phyloP scores from a whole-genome alignment of 306 rosid genomes.

The Oxytropis ochrocephala region DNA sequence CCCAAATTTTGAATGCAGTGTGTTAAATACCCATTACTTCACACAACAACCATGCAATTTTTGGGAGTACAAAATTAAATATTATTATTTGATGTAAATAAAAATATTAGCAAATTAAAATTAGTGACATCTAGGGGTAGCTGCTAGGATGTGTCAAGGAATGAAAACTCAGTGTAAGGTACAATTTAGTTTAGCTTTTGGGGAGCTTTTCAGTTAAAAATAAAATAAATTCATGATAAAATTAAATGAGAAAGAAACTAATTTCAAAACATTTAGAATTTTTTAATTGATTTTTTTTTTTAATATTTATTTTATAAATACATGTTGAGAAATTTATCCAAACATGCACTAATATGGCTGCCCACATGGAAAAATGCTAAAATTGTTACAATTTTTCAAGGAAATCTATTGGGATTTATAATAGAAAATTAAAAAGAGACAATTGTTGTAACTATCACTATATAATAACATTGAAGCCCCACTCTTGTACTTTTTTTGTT shows the following conservation, averaged over 20 bases:
- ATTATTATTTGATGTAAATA: background rate
- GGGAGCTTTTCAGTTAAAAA: background rate
- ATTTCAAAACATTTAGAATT: background rate
- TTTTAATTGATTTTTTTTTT: too few relatives aligned
- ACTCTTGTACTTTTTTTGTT: background rate
- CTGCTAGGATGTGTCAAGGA: background rate
- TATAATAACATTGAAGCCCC: background rate
- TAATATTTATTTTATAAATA: too few relatives aligned
- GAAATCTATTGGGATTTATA: background rate
- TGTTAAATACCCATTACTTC: constrained; percentile 54
- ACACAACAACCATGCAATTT: constrained; percentile 59
- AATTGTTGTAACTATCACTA: background rate
- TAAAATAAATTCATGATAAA: background rate
- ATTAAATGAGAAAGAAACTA: background rate
- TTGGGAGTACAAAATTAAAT: background rate
- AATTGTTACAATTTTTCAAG: background rate
- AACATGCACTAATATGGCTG: too few relatives aligned
- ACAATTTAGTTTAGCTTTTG: background rate
- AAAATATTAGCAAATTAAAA: background rate
- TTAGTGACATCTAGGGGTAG: background rate
- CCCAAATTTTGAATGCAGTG: constrained; percentile 45
- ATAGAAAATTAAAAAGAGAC: background rate
- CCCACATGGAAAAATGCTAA: background rate
- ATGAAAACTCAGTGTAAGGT: background rate
- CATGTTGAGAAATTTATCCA: too few relatives aligned